These are phyloP conservation scores for Agrocybe chaxingu DNA, from an alignment of 768 basidiomycete genomes.

Conservation along the genomic window DNA sequence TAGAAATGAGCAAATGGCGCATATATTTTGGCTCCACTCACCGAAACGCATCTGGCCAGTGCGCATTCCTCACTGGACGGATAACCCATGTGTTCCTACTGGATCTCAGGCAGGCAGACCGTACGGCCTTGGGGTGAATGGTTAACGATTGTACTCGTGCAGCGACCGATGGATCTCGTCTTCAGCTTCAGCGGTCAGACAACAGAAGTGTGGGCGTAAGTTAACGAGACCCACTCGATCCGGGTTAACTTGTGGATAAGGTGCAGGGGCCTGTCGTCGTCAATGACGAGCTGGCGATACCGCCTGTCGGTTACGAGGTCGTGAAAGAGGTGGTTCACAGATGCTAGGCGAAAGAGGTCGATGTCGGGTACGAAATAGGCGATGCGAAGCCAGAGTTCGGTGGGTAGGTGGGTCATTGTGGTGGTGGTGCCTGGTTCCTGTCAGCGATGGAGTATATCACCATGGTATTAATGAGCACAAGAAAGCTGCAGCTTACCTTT, in stretches of 20 bases:
- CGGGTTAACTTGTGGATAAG: slow-evolving; percentile 7
- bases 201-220: background rate
- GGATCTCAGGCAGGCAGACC: slow-evolving; percentile 19
- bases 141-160: slow-evolving; percentile 14
- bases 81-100: slow-evolving; percentile 1
- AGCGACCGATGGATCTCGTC: slow-evolving; percentile 9
- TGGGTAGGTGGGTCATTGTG: slow-evolving; percentile 13
- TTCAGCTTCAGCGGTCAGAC: background rate
- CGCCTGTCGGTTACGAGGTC: slow-evolving; percentile 14
- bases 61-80: slow-evolving; percentile 5
- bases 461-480: too few relatives aligned
- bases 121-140: slow-evolving; percentile 17
- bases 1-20: too few relatives aligned
- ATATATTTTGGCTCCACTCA: background rate
- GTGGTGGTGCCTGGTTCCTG: background rate
- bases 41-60: slow-evolving; percentile 14
- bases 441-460: background rate
- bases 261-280: slow-evolving; percentile 13
- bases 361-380: slow-evolving; percentile 15
- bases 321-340: slow-evolving; percentile 15
- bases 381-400: slow-evolving; percentile 22
- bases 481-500: too few relatives aligned
- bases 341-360: slow-evolving; percentile 10
- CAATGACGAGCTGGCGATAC: slow-evolving; percentile 16
- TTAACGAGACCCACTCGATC: slow-evolving; percentile 15